Conservation (phyloP, 2,329 filamentous ascomycete genomes). For the Botrytis paeoniae region DNA sequence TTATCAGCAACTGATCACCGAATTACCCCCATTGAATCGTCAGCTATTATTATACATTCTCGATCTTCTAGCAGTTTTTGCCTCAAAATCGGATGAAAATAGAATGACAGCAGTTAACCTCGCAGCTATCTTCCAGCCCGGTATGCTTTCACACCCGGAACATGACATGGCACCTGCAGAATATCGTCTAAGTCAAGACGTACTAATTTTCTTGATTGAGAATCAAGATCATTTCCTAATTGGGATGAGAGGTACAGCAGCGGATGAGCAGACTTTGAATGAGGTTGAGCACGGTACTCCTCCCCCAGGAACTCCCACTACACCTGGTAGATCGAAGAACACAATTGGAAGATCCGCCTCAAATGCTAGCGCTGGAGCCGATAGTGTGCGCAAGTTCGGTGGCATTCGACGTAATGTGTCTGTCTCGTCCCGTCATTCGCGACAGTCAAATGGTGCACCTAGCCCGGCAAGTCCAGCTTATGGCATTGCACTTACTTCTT, state of each 20-base stretch:
- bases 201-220: conserved; percentile 95
- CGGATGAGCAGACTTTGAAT: conserved; percentile 71
- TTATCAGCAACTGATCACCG: conserved; percentile 89
- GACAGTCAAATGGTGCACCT: conserved; percentile 66
- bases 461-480: conserved; percentile 64
- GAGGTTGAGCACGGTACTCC: conserved; percentile 65
- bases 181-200: conserved; percentile 92
- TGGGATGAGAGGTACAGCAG: conserved; percentile 97
- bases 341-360: conserved; percentile 74
- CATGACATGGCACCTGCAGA: conserved; percentile 96
- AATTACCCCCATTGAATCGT: conserved; percentile 86
- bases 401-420: conserved; percentile 84
- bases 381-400: conserved; percentile 79
- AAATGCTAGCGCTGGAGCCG: conserved; percentile 82
- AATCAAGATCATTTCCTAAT: conserved; percentile 98
- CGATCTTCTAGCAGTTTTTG: conserved; percentile 92
- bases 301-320: conserved; percentile 48
- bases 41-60: conserved; percentile 94
- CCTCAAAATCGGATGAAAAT: conserved; percentile 93
- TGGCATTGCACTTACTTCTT: conserved; percentile 53
- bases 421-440: conserved; percentile 83
- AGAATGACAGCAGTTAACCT: conserved; percentile 95
- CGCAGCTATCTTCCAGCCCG: conserved; percentile 95
- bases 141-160: conserved; percentile 86
- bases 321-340: conserved; percentile 52